Conservation (phyloP, 31 red algal genomes). For the Odonthalia washingtoniensis region DNA sequence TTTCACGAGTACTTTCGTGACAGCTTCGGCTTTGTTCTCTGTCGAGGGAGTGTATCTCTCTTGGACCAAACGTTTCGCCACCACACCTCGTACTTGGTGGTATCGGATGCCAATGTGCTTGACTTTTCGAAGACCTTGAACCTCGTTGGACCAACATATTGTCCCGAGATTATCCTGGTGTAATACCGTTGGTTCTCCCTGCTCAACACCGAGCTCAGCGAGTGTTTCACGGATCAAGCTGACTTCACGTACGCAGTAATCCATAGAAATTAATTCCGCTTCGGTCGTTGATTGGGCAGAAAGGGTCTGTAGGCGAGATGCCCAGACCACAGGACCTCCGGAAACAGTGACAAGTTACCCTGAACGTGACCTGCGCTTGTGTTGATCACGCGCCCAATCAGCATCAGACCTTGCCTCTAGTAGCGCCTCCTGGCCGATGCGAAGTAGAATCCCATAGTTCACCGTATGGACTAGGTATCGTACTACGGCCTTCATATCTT, state of each 20-base stretch:
- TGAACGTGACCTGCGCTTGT: constrained; percentile 23
- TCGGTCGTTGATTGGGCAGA: constrained; percentile 38
- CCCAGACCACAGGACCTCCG: constrained; percentile 33
- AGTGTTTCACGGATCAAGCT: constrained; percentile 1
- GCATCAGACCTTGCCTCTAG: constrained; percentile 40
- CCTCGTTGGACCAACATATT: constrained; percentile 35
- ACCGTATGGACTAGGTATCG: constrained; percentile 33
- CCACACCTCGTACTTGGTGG: constrained; percentile 1
- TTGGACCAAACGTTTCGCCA: not conserved
- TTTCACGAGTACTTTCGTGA: constrained; percentile 21
- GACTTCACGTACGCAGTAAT: constrained; percentile 23
- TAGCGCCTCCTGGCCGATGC: not conserved
- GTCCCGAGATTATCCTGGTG: constrained; percentile 46
- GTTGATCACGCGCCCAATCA: constrained; percentile 28
- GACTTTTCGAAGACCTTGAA: constrained; percentile 44
- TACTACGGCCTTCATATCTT: constrained; percentile 28
- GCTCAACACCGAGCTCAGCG: constrained; percentile 11
- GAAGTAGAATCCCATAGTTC: constrained; percentile 13
- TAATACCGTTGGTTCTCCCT: not conserved
- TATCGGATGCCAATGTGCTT: constrained; percentile 52
- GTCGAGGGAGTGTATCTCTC: constrained; percentile 29
- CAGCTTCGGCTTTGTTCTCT: constrained; percentile 11
- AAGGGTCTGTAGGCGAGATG: constrained; percentile 8
- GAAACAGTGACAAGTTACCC: not conserved
- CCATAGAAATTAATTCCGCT: constrained; percentile 41